Base-by-base conservation (phyloP, 257 asterid genomes). In the Craterostigma plantagineum region DNA sequence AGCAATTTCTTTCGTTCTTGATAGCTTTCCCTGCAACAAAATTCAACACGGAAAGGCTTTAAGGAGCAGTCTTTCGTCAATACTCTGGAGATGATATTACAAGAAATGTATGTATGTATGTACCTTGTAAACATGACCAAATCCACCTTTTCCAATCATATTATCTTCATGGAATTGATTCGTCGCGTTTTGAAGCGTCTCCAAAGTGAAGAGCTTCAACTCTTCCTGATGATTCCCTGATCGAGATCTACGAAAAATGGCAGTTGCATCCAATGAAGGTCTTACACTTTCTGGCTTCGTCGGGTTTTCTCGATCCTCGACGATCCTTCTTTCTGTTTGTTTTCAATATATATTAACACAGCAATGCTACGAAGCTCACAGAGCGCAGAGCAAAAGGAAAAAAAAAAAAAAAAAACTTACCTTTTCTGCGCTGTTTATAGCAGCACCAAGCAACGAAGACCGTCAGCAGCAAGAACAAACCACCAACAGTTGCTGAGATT, bases 1-100 rank as follows among this genome's bases (percentile, higher is more conserved):
- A 4, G 74, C 66, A 42, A 67, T 54, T 35, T 62, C 48, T 35
- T 52, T 48, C 16, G 56, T 58, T 27, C 54, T 52, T 16, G 50
- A 35, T 52, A 66, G n/a, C 9, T 49, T 50, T 9, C 73, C 73
- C 73, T 66, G 8, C 12, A 17, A 17, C 14, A 10, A 2, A 5
- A 10, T n/a, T n/a, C n/a, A n/a, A n/a, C n/a, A n/a, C n/a, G 8
- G 11, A 2, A 3, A 5, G 5, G 48, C 6, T 9, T 0, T 23
- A 23, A 23, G 6, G 30, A 9, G 23, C 9, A 16, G 35, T 7
- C 34, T 10, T 10, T 35, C n/a, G n/a, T n/a, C n/a, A n/a, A 23
- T 23, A 23, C n/a, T n/a, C n/a, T n/a, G n/a, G n/a, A n/a, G n/a
- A n/a, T n/a, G n/a, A n/a, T n/a, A n/a, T n/a, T n/a, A n/a, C n/a